These are phyloP conservation scores for Funneliformis mosseae DNA, from an alignment of 192 early-diverging fungal species.

Conservation along the genomic window DNA sequence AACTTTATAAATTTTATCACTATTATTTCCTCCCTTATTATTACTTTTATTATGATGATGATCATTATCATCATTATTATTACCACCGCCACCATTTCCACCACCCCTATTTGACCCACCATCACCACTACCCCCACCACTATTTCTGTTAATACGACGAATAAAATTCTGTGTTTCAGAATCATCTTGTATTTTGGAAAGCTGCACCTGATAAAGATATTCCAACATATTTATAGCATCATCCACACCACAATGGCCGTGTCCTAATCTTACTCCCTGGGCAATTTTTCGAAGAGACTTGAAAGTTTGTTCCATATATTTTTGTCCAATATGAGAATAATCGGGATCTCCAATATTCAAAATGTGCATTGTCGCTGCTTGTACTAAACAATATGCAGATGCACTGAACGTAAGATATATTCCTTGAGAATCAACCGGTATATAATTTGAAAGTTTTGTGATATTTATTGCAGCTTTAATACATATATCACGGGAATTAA, in stretches of 20 bases:
- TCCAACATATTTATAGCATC: slow-evolving; percentile 40
- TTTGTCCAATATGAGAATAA: neutral
- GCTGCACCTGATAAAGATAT: slow-evolving; percentile 34
- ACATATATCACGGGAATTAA: slow-evolving; percentile 44
- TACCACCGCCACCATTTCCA: slow-evolving; percentile 25
- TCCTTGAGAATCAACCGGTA: slow-evolving; percentile 40
- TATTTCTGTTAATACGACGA: slow-evolving; percentile 33
- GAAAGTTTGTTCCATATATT: neutral
- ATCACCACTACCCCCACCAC: slow-evolving; percentile 30
- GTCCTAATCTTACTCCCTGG: neutral
- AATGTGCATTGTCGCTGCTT: slow-evolving; percentile 40
- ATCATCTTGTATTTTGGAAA: slow-evolving; percentile 19
- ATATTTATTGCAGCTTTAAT: slow-evolving; percentile 41
- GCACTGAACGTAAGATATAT: neutral
- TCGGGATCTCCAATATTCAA: slow-evolving; percentile 35
- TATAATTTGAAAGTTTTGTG: slow-evolving; percentile 40
- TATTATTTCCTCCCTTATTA: neutral
- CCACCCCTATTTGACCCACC: too few species aligned
- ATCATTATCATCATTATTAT: slow-evolving; percentile 6
- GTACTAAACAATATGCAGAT: slow-evolving; percentile 40
- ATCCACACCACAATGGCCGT: slow-evolving; percentile 27
- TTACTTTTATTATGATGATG: slow-evolving; percentile 23
- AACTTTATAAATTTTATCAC: neutral
- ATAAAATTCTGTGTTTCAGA: slow-evolving; percentile 29
- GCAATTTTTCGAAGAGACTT: neutral